Conservation (phyloP, 1,284 basidiomycete species). For the Ustilago sp. region DNA sequence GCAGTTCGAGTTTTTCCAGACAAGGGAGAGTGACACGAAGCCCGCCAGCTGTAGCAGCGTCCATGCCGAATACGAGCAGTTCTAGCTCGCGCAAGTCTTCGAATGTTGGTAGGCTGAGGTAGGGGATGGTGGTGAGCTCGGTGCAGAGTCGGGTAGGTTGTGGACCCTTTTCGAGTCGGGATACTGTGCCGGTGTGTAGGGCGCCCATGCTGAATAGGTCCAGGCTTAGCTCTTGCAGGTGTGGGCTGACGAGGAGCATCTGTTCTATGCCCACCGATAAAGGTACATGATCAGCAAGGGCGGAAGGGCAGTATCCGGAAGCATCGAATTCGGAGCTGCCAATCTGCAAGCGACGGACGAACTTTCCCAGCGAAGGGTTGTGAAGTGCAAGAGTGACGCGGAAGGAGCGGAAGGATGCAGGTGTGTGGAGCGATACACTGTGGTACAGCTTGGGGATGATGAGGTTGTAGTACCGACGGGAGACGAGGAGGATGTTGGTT, state of each 20-base stretch:
- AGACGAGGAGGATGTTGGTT: conserved; percentile 50
- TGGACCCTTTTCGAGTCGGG: conserved; percentile 46
- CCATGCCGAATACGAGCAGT: conserved; percentile 56
- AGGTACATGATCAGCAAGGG: conserved; percentile 44
- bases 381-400: conserved; percentile 53
- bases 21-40: conserved; percentile 43
- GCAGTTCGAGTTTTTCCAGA: conserved; percentile 42
- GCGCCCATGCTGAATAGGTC: conserved; percentile 59
- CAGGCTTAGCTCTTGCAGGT: conserved; percentile 50
- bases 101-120: conserved; percentile 55
- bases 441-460: conserved; percentile 52
- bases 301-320: conserved; percentile 52
- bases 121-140: conserved; percentile 54
- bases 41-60: conserved; percentile 35
- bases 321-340: conserved; percentile 50
- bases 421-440: conserved; percentile 45
- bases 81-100: conserved; percentile 51
- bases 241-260: conserved; percentile 50
- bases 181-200: conserved; percentile 38
- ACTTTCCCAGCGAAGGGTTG: conserved; percentile 50
- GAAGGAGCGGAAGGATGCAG: conserved; percentile 40
- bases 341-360: conserved; percentile 39
- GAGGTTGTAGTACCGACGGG: conserved; percentile 37
- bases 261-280: conserved; percentile 56
- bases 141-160: conserved; percentile 47